Evolutionary conservation across 2,329 filamentous ascomycete genomes (phyloP).

Genomic region (Pseudogymnoascus sp.): DNA sequence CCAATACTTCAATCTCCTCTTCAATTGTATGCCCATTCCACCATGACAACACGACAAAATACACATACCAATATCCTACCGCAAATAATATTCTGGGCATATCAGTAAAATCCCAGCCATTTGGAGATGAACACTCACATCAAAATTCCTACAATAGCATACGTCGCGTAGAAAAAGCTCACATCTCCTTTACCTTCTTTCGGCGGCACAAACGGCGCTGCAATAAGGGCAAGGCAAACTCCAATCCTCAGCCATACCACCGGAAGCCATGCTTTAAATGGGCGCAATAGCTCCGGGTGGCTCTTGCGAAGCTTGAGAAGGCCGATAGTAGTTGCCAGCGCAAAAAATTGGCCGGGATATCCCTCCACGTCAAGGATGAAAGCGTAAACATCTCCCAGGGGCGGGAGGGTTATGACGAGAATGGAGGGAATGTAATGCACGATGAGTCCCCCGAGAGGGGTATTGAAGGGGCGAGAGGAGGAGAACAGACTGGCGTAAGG

Average conservation of each 20-base stretch:
- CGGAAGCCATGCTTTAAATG: constrained; percentile 25
- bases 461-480: constrained; percentile 20
- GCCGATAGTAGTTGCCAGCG: constrained; percentile 25
- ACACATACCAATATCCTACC: constrained; percentile 61
- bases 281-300: constrained; percentile 34
- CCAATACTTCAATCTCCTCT: constrained; percentile 51
- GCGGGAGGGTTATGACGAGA: constrained; percentile 45
- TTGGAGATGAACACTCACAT: constrained; percentile 37
- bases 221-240: constrained; percentile 26
- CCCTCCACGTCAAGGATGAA: constrained; percentile 35
- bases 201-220: constrained; percentile 32
- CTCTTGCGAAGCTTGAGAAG: constrained; percentile 46
- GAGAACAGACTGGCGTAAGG: constrained; percentile 33
- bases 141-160: constrained; percentile 44
- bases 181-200: constrained; percentile 34
- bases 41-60: constrained; percentile 53
- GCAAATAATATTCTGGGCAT: constrained; percentile 46
- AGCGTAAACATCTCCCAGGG: constrained; percentile 31
- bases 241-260: constrained; percentile 25
- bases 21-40: constrained; percentile 54
- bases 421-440: constrained; percentile 57
- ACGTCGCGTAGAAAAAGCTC: constrained; percentile 47
- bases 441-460: constrained; percentile 34
- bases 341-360: constrained; percentile 40
- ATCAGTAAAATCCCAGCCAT: constrained; percentile 16